Evolutionary conservation across 257 asterid species (phyloP).

Genomic region (Craterostigma plantagineum): DNA sequence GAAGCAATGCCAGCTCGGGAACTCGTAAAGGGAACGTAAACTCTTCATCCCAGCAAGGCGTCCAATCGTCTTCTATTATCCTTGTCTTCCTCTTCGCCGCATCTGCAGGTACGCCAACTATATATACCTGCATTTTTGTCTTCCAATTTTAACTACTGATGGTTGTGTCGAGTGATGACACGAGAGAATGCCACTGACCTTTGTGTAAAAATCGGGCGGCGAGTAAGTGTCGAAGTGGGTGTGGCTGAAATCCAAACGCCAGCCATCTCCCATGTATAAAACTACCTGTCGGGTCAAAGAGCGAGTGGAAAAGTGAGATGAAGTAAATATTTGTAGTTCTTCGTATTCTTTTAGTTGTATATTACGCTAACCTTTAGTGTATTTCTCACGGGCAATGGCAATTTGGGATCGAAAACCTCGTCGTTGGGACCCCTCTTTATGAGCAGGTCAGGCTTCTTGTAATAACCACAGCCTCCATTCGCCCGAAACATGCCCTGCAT

Average conservation of each 20-base stretch:
- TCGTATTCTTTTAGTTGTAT: no score
- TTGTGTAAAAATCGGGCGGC: conserved; percentile 90
- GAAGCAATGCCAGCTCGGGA: conserved; percentile 74
- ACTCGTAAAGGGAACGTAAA: conserved; percentile 63
- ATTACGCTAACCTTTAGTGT: conserved; percentile 43
- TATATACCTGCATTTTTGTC: conserved; percentile 29
- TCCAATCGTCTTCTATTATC: conserved; percentile 86
- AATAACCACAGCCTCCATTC: conserved; percentile 80
- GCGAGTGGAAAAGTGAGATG: not conserved
- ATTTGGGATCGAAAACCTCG: conserved; percentile 64
- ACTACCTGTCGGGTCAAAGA: conserved; percentile 40
- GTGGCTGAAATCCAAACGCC: conserved; percentile 95
- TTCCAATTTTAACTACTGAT: not conserved
- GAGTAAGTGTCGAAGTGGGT: conserved; percentile 82
- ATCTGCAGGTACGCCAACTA: conserved; percentile 65
- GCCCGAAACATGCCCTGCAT: conserved; percentile 96
- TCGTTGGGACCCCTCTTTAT: conserved; percentile 26
- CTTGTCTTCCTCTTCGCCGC: conserved; percentile 53
- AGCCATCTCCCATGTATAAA: conserved; percentile 85
- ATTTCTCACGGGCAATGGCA: conserved; percentile 42
- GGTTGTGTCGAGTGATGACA: not conserved
- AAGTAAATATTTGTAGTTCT: no score
- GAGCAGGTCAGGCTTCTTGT: conserved; percentile 61
- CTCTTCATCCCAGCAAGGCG: conserved; percentile 82
- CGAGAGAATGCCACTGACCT: conserved; percentile 22